Evolutionary conservation across 768 basidiomycete species (phyloP), one percentile per base, ranked within the genome.

Genomic region (Boletellus ananiceps): DNA sequence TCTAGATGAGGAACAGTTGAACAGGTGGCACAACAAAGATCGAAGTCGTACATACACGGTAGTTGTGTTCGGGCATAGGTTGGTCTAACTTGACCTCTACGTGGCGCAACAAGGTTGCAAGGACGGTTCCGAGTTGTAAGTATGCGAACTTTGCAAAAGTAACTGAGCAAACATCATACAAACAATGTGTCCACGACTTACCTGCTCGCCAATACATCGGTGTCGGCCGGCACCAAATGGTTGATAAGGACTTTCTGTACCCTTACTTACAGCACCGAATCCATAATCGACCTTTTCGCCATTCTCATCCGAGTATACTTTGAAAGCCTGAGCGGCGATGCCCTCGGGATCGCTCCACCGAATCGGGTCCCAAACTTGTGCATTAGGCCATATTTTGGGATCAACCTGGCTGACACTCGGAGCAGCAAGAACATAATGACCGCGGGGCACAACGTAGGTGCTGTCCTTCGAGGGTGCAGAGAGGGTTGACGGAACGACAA

Each of bases 201-300:
- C 84, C 73, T 85, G 87, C 71, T 94, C 93, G 55, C 93, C 91
- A 52, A 97, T 94, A 68, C 91, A 98, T 56, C 94, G 77, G 73
- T 97, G 95, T 60, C 89, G 79, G 25, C 96, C 96, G 44, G 96
- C 95, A 54, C 96, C 96, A 61, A 99, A 99, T 2, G 96, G 96
- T 65, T 96, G 90, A 67, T 98, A 97, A 42, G 91, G 92, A 58
- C 86, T 90, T 49, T 94, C 90, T 6, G 94, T 97, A 43, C 94
- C 94, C 72, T 97, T 97, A 73, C 86, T 90, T 44, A 99, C 88
- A 52, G 84, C 81, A 46, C 96, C 96, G 67, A 91, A 99, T 2
- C 96, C 96, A 61, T 86, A 99, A 68, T 99, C 96, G 52, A 98
- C 75, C 74, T 93, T 93, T 69, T 95, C 91, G 49, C 90, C 87